Base-by-base conservation (phyloP, 495 filamentous ascomycete species). In the Staphylotrichum longicolle region DNA sequence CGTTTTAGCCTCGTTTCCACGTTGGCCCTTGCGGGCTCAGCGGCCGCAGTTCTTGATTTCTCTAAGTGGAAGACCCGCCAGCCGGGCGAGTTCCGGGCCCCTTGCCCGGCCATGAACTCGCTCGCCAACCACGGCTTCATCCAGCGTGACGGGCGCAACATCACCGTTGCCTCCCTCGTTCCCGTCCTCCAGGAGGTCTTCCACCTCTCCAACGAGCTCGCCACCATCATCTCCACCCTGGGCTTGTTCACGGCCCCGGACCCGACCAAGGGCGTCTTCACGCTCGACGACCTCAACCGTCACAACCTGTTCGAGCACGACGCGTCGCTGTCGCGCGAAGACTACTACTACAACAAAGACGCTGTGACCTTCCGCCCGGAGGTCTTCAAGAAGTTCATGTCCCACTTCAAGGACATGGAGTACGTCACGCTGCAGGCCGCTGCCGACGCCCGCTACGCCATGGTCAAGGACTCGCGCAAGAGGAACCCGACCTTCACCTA, bases 41-140 rank as follows among this genome's bases (percentile, higher is more conserved):
- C 42, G 7, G 5, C n/a, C 9, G 42, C 42, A 7, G 42, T 5
- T 5, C 42, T 45, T 11, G 42, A 45, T 11, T 45, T 45, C 42
- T 45, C 42, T 4, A 45, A 45, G 12, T 45, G 42, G 42, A 45
- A 45, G n/a, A 45, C 42, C 42, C 42, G 42, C 42, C 42, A 45
- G 12, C 42, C 42, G 11, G 42, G 42, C 42, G 42, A 45, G 42
- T 45, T 45, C 42, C 42, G 42, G 7, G 70, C 57, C 67, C 78
- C 56, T 10, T 78, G 82, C 57, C 82, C 82, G 0, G 76, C 76
- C 41, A 69, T 85, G n/a, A 83, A 84, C 64, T 70, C 76, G 33
- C 70, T 83, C 20, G 81, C 82, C 2, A 84, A 84, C 68, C 81
- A 83, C 66, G 72, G 71, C 50, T 83, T 80, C 60, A 70, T 85